Percentiles rank a stretch among this genome's conserved stretches.
These are phyloP conservation scores for Parathielavia appendiculata DNA, from an alignment of 495 filamentous ascomycete species.

Conservation along the genomic window DNA sequence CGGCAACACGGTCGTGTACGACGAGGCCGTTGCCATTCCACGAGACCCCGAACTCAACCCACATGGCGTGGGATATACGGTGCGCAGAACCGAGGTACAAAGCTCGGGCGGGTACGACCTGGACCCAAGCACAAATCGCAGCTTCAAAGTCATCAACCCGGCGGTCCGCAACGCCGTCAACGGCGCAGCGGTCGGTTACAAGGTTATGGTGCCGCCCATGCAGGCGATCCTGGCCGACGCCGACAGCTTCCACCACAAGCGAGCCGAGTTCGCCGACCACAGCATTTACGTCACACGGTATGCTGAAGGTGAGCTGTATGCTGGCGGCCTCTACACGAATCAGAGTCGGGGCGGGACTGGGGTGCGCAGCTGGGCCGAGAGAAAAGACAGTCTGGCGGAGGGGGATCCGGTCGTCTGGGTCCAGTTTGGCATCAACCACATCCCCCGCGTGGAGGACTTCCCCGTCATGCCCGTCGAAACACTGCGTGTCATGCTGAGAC, in stretches of 20 bases:
- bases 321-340: constrained; percentile 82
- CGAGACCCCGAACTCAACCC: constrained; percentile 64
- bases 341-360: constrained; percentile 47
- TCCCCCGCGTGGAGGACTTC: constrained; percentile 44
- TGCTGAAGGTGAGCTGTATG: constrained; percentile 71
- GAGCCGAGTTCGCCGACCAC: constrained; percentile 78
- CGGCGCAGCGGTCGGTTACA: constrained; percentile 71
- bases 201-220: constrained; percentile 66
- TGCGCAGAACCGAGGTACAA: constrained; percentile 56
- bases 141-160: constrained; percentile 77
- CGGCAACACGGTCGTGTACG: constrained; percentile 65
- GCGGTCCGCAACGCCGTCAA: constrained; percentile 64
- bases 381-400: constrained; percentile 20
- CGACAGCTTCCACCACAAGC: constrained; percentile 60
- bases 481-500: constrained; percentile 54
- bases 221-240: constrained; percentile 73
- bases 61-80: constrained; percentile 69
- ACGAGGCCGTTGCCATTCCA: constrained; percentile 50
- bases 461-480: constrained; percentile 48
- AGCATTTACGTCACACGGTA: constrained; percentile 79
- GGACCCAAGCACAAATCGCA: constrained; percentile 57
- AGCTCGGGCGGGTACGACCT: constrained; percentile 53
- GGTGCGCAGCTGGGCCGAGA: constrained; percentile 24
- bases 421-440: constrained; percentile 56
- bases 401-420: constrained; percentile 53